Evolutionary conservation across 345 rosid species (phyloP).

Genomic region (Fremontodendron californicum): DNA sequence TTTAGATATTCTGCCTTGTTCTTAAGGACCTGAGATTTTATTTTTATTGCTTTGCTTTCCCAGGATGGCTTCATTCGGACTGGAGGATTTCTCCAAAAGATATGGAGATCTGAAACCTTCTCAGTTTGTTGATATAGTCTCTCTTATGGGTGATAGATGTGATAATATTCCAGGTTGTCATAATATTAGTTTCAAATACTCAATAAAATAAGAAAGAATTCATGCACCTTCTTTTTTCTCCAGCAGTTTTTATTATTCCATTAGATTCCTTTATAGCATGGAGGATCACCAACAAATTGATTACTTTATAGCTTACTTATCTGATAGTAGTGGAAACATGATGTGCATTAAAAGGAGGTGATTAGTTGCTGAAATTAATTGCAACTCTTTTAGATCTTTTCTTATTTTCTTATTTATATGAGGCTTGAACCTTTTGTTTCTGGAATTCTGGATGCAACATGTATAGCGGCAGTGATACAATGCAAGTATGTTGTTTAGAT

Average conservation of each 20-base stretch:
- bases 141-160: slow-evolving; percentile 79
- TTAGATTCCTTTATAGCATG: not conserved
- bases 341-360: not conserved
- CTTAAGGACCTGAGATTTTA: not conserved
- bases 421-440: not conserved
- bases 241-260: not conserved
- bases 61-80: slow-evolving; percentile 93
- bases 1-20: not conserved
- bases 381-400: not conserved
- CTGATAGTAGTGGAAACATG: not conserved
- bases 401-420: not conserved
- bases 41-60: slow-evolving; percentile 21
- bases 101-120: slow-evolving; percentile 68
- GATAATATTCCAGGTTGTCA: slow-evolving; percentile 88
- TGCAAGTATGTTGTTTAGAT: not conserved
- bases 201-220: not conserved
- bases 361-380: not conserved
- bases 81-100: slow-evolving; percentile 84
- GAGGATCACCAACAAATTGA: not conserved
- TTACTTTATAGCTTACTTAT: too few relatives aligned
- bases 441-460: not conserved
- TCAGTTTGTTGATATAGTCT: slow-evolving; percentile 80
- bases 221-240: not conserved
- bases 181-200: not conserved
- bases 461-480: not conserved